Evolutionary conservation across 2,329 filamentous ascomycete species (phyloP).

Genomic region (Xylogone sp.): DNA sequence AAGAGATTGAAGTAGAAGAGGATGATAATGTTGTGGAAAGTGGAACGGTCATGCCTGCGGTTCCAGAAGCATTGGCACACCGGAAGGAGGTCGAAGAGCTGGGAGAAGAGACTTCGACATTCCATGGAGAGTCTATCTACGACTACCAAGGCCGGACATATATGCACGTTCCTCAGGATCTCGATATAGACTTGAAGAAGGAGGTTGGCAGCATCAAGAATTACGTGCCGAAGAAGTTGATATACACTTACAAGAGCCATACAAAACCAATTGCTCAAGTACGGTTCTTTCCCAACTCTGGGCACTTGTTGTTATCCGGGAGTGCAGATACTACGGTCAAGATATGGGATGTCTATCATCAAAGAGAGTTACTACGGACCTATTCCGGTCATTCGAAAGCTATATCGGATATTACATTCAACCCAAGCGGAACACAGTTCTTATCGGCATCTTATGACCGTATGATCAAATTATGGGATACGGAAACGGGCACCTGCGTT

Average conservation of each 20-base stretch:
- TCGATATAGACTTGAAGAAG: constrained; percentile 81
- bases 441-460: constrained; percentile 90
- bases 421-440: constrained; percentile 77
- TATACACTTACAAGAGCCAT: constrained; percentile 85
- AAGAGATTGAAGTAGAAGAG: constrained; percentile 73
- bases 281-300: constrained; percentile 83
- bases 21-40: constrained; percentile 64
- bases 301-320: constrained; percentile 85
- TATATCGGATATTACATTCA: constrained; percentile 87
- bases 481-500: constrained; percentile 86
- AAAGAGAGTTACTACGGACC: constrained; percentile 83
- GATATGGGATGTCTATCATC: constrained; percentile 92
- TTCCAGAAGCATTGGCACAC: constrained; percentile 48
- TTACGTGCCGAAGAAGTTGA: constrained; percentile 89
- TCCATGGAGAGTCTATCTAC: constrained; percentile 77
- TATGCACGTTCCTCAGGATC: constrained; percentile 93
- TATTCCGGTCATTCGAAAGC: constrained; percentile 89
- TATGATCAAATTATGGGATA: constrained; percentile 97
- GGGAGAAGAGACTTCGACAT: constrained; percentile 77
- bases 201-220: constrained; percentile 79
- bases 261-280: constrained; percentile 82
- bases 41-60: constrained; percentile 56
- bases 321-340: constrained; percentile 88
- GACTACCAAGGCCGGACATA: constrained; percentile 96
- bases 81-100: constrained; percentile 54